A percentile compares a stretch with the other conserved stretches of the same genome.
Evolutionary conservation across 1,284 basidiomycete genomes (phyloP).

Genomic region (Boletellus deceptivus): DNA sequence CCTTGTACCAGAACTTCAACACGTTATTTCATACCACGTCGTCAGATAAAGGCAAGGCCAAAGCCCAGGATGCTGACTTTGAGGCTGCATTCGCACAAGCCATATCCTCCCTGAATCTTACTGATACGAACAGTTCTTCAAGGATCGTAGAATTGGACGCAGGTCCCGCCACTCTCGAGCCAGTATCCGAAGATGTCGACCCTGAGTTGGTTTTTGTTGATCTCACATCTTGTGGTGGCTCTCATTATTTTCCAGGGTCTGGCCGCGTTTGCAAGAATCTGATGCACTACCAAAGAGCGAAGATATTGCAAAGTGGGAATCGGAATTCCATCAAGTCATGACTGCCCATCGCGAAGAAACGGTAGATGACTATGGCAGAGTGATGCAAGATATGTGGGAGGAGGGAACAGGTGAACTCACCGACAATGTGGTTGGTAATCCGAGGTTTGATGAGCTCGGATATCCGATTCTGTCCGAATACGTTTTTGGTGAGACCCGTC

Average conservation of each 20-base stretch:
- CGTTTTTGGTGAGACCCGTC: constrained; percentile 61
- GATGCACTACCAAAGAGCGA: constrained; percentile 55
- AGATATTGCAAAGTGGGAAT: constrained; percentile 85
- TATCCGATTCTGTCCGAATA: constrained; percentile 70
- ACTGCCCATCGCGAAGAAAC: constrained; percentile 60
- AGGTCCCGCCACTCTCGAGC: constrained; percentile 38
- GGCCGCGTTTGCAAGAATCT: constrained; percentile 58
- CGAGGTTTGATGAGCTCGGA: constrained; percentile 68
- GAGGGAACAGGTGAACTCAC: constrained; percentile 45
- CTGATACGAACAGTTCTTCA: constrained; percentile 43
- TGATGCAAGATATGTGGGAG: constrained; percentile 65
- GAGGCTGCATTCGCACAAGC: constrained; percentile 72
- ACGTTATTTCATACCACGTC: constrained; percentile 14
- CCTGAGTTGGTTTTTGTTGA: constrained; percentile 37
- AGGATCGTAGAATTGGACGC: constrained; percentile 57
- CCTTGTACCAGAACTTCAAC: constrained; percentile 33
- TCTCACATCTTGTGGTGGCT: constrained; percentile 1
- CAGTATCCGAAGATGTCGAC: constrained; percentile 26
- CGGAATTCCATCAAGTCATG: constrained; percentile 83
- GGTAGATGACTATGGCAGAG: constrained; percentile 56
- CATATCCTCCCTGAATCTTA: constrained; percentile 44
- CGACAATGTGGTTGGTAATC: constrained; percentile 36
- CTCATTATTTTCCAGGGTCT: constrained; percentile 43
- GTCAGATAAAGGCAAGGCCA: constrained; percentile 64
- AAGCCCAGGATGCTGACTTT: constrained; percentile 72